Evolutionary conservation across 2,329 filamentous ascomycete genomes (phyloP).

Genomic region (Plenodomus lindquistii): DNA sequence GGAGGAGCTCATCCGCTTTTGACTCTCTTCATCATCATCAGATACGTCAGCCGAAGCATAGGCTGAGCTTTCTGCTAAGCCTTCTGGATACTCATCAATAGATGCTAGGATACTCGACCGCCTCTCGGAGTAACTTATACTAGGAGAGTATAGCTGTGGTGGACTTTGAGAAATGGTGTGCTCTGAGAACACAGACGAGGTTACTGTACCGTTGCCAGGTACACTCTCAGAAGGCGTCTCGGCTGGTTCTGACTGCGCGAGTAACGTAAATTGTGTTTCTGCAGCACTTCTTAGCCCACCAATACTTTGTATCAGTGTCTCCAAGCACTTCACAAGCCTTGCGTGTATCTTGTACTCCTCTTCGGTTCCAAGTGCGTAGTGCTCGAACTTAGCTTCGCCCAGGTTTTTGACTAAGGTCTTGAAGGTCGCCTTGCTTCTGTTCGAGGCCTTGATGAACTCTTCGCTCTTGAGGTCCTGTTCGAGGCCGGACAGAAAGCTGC

Average conservation of each 20-base stretch:
- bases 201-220: conserved; percentile 22
- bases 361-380: conserved; percentile 80
- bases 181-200: conserved; percentile 31
- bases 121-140: conserved; percentile 35
- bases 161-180: conserved; percentile 26
- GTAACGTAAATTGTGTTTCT: conserved; percentile 81
- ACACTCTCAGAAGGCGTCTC: conserved; percentile 15
- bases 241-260: conserved; percentile 62
- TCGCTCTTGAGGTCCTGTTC: conserved; percentile 74
- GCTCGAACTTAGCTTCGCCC: conserved; percentile 85
- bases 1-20: conserved; percentile 12
- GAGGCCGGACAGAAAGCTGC: conserved; percentile 79
- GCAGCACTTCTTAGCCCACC: conserved; percentile 89
- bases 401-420: conserved; percentile 74
- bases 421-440: conserved; percentile 69
- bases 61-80: conserved; percentile 34
- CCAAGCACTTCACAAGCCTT: conserved; percentile 79
- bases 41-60: conserved; percentile 29
- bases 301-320: conserved; percentile 83
- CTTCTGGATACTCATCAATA: conserved; percentile 48
- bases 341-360: conserved; percentile 77
- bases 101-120: conserved; percentile 46
- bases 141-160: conserved; percentile 31
- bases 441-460: conserved; percentile 65
- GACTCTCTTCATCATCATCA: conserved; percentile 35